These are phyloP conservation scores for Corallochytrium limacisporum DNA, from an alignment of 78 protist genomes.

Conservation along the genomic window DNA sequence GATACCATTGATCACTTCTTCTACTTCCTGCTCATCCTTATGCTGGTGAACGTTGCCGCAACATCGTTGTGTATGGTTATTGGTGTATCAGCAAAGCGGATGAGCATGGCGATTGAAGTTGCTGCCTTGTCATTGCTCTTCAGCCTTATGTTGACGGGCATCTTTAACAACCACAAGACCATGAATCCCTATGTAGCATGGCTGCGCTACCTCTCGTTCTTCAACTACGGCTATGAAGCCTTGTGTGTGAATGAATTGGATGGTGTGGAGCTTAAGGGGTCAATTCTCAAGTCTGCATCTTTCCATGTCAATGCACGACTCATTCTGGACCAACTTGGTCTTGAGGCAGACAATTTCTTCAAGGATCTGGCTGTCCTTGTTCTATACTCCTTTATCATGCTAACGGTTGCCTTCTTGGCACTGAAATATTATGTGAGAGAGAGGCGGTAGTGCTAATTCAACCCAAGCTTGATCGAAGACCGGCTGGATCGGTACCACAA, in stretches of 20 bases:
- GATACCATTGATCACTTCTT: constrained; percentile 26
- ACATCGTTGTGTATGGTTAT: constrained; percentile 45
- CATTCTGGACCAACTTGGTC: too few relatives aligned
- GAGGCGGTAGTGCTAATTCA: too few relatives aligned
- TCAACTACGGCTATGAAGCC: constrained; percentile 18
- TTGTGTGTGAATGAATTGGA: constrained; percentile 1
- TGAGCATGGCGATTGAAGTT: constrained; percentile 43
- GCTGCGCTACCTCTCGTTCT: constrained; percentile 20
- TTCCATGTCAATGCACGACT: too few relatives aligned
- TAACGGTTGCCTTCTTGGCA: too few relatives aligned
- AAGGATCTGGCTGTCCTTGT: too few relatives aligned
- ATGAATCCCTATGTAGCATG: constrained; percentile 20
- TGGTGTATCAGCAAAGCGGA: constrained; percentile 25
- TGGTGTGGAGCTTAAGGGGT: not conserved
- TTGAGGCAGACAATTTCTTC: too few relatives aligned
- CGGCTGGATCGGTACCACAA: too few relatives aligned
- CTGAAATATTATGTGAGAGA: too few relatives aligned
- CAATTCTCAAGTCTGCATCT: too few relatives aligned
- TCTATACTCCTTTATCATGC: too few relatives aligned
- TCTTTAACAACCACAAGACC: constrained; percentile 9
- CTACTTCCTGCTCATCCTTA: constrained; percentile 30
- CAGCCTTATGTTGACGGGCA: constrained; percentile 7
- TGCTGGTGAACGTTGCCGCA: constrained; percentile 36
- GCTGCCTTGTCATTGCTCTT: constrained; percentile 36
- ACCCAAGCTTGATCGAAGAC: too few relatives aligned